These are phyloP conservation scores for Colletotrichum tabaci DNA, from an alignment of 2,329 filamentous ascomycete species.

Conservation along the genomic window DNA sequence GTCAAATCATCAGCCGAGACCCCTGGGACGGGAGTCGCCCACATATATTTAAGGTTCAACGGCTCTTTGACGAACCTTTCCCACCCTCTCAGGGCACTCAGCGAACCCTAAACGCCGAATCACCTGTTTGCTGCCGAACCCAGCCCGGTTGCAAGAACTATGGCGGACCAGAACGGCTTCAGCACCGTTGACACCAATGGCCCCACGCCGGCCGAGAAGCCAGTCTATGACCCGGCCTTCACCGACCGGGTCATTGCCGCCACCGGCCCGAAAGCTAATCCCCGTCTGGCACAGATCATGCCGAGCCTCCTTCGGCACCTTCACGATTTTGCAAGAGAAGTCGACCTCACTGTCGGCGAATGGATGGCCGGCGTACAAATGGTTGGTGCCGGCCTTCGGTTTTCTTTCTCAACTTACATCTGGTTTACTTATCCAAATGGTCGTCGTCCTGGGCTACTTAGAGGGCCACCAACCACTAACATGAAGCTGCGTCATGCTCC, in stretches of 20 bases:
- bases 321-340: slow-evolving; percentile 78
- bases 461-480: not conserved
- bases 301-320: slow-evolving; percentile 73
- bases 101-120: not conserved
- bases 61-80: slow-evolving; percentile 23
- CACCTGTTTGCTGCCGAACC: slow-evolving; percentile 5
- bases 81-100: not conserved
- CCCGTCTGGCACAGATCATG: slow-evolving; percentile 72
- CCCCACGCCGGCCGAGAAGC: slow-evolving; percentile 8
- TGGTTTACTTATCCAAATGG: not conserved
- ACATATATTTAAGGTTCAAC: slow-evolving; percentile 10
- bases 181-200: not conserved
- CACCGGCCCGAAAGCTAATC: slow-evolving; percentile 74
- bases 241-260: slow-evolving; percentile 75
- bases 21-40: slow-evolving; percentile 1
- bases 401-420: not conserved
- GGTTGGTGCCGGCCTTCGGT: slow-evolving; percentile 46
- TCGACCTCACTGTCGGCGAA: slow-evolving; percentile 76
- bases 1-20: slow-evolving; percentile 1
- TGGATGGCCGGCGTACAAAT: slow-evolving; percentile 77
- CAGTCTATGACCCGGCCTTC: slow-evolving; percentile 60
- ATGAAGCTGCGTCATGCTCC: not conserved
- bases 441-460: not conserved
- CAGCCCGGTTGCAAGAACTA: not conserved
- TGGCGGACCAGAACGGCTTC: slow-evolving; percentile 5